phyloP scores from a whole-genome alignment of 306 rosid genomes.

The Dicorynia guianensis region DNA sequence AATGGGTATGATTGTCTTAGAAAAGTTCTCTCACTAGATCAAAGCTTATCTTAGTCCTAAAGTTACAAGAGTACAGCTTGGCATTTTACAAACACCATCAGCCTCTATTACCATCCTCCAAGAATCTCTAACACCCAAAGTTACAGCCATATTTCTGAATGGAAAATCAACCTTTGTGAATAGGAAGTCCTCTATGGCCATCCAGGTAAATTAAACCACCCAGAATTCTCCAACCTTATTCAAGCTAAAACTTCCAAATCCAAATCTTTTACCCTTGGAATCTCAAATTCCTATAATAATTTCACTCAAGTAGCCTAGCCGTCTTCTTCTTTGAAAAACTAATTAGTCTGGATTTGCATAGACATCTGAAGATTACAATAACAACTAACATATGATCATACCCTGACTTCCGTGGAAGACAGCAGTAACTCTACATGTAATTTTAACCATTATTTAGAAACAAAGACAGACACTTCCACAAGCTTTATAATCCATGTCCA shows the following conservation, averaged over 20 bases:
- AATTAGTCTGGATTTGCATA: conserved; percentile 4
- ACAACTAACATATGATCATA: conserved; percentile 23
- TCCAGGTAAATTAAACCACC: conserved; percentile 18
- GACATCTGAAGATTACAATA: conserved; percentile 31
- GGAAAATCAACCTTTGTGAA: conserved; percentile 28
- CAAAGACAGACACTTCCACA: conserved; percentile 32
- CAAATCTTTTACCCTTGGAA: not conserved
- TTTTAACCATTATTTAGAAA: conserved; percentile 35
- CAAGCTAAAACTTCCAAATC: conserved; percentile 7
- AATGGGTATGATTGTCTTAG: not conserved
- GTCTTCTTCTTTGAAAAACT: conserved; percentile 27
- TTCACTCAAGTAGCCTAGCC: conserved; percentile 10
- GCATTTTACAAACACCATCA: not conserved
- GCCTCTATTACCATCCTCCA: conserved; percentile 20
- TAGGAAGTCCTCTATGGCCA: not conserved
- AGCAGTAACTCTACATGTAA: conserved; percentile 25
- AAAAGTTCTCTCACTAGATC: conserved; percentile 16
- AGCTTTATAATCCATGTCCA: conserved; percentile 46
- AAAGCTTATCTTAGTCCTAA: not conserved
- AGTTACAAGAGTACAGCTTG: not conserved
- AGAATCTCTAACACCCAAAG: conserved; percentile 22
- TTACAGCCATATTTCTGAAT: conserved; percentile 15
- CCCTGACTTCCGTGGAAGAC: conserved; percentile 24
- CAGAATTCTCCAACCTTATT: conserved; percentile 17
- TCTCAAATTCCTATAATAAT: not conserved